phyloP scores from a whole-genome alignment of 306 rosid genomes.

The Prunus campanulata region DNA sequence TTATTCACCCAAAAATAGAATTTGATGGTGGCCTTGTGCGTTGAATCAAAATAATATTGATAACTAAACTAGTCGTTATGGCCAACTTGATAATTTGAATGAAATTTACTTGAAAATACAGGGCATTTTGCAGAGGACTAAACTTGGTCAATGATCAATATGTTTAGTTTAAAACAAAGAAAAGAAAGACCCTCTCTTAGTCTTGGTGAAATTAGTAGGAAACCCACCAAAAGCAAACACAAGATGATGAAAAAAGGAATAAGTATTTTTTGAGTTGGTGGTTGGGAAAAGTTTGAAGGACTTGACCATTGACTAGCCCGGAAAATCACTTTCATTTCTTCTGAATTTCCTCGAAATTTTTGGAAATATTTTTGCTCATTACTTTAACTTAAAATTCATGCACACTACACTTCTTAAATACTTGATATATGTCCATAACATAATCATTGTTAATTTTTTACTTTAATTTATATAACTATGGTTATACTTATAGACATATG shows the following conservation, averaged over 20 bases:
- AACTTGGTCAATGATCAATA: background rate
- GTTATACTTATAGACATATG: no score
- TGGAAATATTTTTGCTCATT: no score
- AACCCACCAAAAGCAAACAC: background rate
- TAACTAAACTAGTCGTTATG: background rate
- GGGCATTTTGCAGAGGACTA: no score
- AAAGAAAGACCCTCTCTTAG: background rate
- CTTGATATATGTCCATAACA: fast-evolving
- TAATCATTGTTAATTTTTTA: no score
- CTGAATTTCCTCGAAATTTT: background rate
- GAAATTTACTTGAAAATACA: no score
- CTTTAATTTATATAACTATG: no score
- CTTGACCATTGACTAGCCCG: background rate
- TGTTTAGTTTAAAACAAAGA: no score
- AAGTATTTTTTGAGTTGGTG: background rate
- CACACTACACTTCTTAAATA: fast-evolving
- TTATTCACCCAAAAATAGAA: background rate
- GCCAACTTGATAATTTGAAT: background rate
- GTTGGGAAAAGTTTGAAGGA: background rate
- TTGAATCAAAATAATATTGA: background rate
- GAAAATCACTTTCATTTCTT: background rate
- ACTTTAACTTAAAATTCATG: no score
- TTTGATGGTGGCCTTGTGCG: background rate
- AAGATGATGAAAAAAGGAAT: background rate
- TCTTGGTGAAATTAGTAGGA: background rate